Evolutionary conservation across 2,329 filamentous ascomycete species (phyloP), one percentile per base, ranked within the genome.

Genomic region (Ustulina deusta): DNA sequence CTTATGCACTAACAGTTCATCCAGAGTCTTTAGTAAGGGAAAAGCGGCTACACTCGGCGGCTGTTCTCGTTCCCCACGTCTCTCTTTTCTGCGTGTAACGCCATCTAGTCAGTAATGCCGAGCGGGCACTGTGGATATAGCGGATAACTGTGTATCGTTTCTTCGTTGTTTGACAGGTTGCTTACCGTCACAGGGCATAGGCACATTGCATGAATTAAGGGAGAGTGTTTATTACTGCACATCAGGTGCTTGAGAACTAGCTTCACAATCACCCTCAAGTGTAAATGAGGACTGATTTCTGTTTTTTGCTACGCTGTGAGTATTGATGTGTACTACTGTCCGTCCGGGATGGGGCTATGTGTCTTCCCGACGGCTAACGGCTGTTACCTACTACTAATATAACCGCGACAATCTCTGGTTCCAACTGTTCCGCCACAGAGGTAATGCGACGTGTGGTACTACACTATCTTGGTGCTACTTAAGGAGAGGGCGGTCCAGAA

Each of bases 361-460:
- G 6, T 27, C 22, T 42, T 56, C 25, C 36, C 36, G 54, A 56
- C 54, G 54, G 54, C 11, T 44, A 56, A 27, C 54, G 54, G 54
- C 36, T 42, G 36, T 42, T 29, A 44, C 36, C 54, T n/a, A 42
- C 7, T 25, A 27, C 15, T n/a, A n/a, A 56, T n/a, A 3, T 6
- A 1, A 4, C 36, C 22, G 22, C 9, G 17, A 56, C 29, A 25
- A 29, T n/a, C 3, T 40, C 22, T 5, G 6, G 15, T 29, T 42
- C 4, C 44, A 42, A 42, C n/a, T 20, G 9, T 11, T 42, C 20
- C 32, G 22, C 20, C 36, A 11, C 25, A 7, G 36, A 42, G 10
- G 22, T 9, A 11, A 42, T 40, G 25, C 27, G 17, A 34, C 52
- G 4, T 42, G 27, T 51, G 32, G 11, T 17, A 29, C 29, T 27